Evolutionary conservation across 352 stramenopile species (phyloP).

Genomic region (Albugo laibachii): DNA sequence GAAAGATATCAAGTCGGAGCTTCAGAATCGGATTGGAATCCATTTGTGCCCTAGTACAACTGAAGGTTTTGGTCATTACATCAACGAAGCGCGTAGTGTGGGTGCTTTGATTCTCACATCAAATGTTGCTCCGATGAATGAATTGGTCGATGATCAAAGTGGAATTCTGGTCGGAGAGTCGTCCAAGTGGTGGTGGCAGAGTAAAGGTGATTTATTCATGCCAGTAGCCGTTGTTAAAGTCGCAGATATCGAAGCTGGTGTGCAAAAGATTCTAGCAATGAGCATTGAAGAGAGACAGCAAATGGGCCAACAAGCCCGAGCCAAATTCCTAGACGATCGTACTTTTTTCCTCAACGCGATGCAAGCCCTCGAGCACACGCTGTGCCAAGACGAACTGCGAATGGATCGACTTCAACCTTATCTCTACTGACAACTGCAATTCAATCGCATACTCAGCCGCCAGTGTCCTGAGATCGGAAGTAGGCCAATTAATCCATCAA

Average conservation of each 20-base stretch:
- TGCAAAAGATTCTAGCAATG: constrained; percentile 50
- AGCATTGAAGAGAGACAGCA: constrained; percentile 49
- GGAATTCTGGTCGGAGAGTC: constrained; percentile 41
- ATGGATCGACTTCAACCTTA: constrained; percentile 58
- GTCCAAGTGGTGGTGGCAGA: constrained; percentile 61
- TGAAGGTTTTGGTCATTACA: constrained; percentile 70
- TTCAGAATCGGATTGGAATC: constrained; percentile 60
- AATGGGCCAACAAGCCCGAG: constrained; percentile 41
- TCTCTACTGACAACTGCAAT: constrained; percentile 24
- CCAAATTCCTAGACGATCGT: constrained; percentile 56
- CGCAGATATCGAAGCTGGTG: constrained; percentile 34
- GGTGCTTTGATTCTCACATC: constrained; percentile 55
- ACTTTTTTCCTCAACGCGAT: constrained; percentile 69
- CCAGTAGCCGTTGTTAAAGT: constrained; percentile 36
- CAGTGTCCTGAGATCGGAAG: too few relatives aligned
- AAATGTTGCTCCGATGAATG: constrained; percentile 70
- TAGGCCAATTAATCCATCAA: too few relatives aligned
- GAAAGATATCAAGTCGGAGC: constrained; percentile 25
- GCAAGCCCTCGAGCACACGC: constrained; percentile 46
- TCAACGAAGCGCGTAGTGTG: constrained; percentile 63
- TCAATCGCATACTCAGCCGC: too few relatives aligned
- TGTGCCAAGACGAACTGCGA: constrained; percentile 61
- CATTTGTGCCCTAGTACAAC: constrained; percentile 58
- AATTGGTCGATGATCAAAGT: constrained; percentile 48
- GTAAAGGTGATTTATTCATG: constrained; percentile 71